Evolutionary conservation across 352 stramenopile species (phyloP).

Genomic region (Globisporangium iwayamae): DNA sequence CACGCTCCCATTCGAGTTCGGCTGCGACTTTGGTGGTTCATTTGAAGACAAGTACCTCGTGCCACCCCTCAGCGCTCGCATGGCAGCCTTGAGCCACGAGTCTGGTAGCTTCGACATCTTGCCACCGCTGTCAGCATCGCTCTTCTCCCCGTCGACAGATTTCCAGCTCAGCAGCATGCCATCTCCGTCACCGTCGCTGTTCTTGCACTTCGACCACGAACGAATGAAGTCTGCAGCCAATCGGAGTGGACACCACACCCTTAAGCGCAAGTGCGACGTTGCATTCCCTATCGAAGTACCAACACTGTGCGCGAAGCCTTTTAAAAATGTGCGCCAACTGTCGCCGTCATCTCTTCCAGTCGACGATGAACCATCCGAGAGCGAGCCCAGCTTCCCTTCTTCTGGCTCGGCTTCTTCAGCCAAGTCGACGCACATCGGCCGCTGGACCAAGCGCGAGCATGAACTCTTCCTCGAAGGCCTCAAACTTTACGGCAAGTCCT

Average conservation of each 20-base stretch:
- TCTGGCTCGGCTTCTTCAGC: background rate
- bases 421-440: constrained; percentile 46
- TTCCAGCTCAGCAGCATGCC: constrained; percentile 4
- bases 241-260: background rate
- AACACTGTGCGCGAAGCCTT: background rate
- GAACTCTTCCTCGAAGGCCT: constrained; percentile 87
- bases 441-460: constrained; percentile 90
- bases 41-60: constrained; percentile 34
- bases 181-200: constrained; percentile 1
- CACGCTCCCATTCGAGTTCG: constrained; percentile 36
- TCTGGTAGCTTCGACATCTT: constrained; percentile 12
- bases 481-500: constrained; percentile 85
- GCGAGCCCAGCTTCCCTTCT: background rate
- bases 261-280: constrained; percentile 1
- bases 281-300: constrained; percentile 3
- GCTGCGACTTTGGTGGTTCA: constrained; percentile 33
- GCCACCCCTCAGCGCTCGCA: constrained; percentile 4
- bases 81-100: background rate
- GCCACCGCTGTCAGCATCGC: constrained; percentile 12
- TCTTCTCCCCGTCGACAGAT: constrained; percentile 7
- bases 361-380: background rate
- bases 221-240: background rate
- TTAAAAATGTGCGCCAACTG: background rate
- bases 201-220: constrained; percentile 8
- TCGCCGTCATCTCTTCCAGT: background rate